These are phyloP conservation scores for Cryphonectria nitschkei DNA, from an alignment of 2,329 filamentous ascomycete genomes.

Conservation along the genomic window DNA sequence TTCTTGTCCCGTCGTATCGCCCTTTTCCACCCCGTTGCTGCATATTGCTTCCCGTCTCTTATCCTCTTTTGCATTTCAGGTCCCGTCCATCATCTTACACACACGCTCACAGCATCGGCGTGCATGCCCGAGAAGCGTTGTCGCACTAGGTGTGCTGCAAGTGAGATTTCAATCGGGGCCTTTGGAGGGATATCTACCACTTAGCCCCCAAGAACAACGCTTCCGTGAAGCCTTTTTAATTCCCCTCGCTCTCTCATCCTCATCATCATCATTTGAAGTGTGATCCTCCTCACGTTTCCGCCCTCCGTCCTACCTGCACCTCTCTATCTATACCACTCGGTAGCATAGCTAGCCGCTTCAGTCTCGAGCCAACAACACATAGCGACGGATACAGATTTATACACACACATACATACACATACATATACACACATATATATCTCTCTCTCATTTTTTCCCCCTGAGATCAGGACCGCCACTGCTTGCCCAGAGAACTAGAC, in stretches of 20 bases:
- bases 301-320: neutral
- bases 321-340: neutral
- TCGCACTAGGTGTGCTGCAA: conserved; percentile 18
- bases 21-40: neutral
- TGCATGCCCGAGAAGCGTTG: conserved; percentile 6
- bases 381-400: neutral
- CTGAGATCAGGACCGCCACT: neutral
- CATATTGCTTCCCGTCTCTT: conserved; percentile 5
- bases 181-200: neutral
- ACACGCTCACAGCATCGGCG: neutral
- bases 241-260: neutral
- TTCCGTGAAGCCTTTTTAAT: conserved; percentile 12
- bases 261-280: conserved; percentile 2
- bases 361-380: neutral
- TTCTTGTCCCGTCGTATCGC: conserved; percentile 6
- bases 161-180: neutral
- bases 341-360: neutral
- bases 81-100: neutral
- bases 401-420: neutral
- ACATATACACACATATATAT: neutral
- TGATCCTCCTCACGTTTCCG: neutral
- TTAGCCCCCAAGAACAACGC: conserved; percentile 3
- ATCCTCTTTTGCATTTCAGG: neutral
- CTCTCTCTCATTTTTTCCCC: neutral
- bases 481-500: neutral